phyloP scores from a whole-genome alignment of 176 grass and related monocot species.

The Aegilops speltoides region DNA sequence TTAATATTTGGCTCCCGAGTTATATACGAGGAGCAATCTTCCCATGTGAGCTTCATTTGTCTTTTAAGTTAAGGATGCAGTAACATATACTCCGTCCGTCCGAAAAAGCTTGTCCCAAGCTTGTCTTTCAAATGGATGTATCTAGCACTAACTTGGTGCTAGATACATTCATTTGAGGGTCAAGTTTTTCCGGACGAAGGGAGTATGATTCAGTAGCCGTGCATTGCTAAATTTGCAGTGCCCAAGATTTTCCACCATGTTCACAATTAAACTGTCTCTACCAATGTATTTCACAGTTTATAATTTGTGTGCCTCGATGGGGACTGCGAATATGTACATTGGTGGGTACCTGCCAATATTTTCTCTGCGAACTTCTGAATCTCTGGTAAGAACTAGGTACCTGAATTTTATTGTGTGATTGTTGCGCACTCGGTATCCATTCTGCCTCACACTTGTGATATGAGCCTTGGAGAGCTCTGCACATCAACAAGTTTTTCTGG shows the following conservation, averaged over 20 bases:
- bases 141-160: no score
- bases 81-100: no score
- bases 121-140: not conserved
- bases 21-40: not conserved
- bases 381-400: not conserved
- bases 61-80: no score
- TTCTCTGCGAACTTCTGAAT: not conserved
- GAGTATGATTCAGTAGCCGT: not conserved
- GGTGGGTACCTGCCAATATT: not conserved
- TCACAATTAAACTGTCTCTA: not conserved
- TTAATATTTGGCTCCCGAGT: not conserved
- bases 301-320: not conserved
- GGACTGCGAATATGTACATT: not conserved
- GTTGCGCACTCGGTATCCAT: not conserved
- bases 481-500: no score
- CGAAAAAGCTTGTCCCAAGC: no score
- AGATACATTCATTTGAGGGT: no score
- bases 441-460: not conserved
- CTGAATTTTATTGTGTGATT: not conserved
- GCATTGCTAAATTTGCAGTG: not conserved
- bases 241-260: not conserved
- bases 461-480: no score
- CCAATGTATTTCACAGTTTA: not conserved
- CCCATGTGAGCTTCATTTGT: not conserved
- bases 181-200: no score